phyloP scores from a whole-genome alignment of 1,284 basidiomycete genomes.

The Malassezia vespertilionis region DNA sequence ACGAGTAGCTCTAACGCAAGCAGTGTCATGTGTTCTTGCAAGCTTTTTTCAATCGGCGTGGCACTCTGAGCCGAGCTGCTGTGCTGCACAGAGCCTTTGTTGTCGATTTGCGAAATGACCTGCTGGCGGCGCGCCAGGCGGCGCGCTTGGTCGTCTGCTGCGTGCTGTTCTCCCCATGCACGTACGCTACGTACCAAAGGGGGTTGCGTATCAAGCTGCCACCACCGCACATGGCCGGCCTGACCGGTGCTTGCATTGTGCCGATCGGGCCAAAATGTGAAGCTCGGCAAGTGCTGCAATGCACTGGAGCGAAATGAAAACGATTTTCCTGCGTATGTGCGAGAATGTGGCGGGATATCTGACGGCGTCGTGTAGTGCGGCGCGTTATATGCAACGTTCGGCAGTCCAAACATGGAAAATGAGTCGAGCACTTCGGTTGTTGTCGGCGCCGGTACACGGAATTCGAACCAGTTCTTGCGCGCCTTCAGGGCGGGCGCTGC shows the following conservation, averaged over 20 bases:
- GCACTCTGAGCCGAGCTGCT: no score
- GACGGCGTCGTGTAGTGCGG: slow-evolving; percentile 66
- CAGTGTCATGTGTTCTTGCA: slow-evolving; percentile 58
- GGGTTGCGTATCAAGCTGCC: slow-evolving; percentile 37
- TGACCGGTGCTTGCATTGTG: not conserved
- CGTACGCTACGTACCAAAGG: slow-evolving; percentile 13
- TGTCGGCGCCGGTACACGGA: slow-evolving; percentile 53
- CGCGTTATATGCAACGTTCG: slow-evolving; percentile 59
- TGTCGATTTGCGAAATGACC: not conserved
- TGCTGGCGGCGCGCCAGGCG: not conserved
- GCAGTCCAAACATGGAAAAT: slow-evolving; percentile 54
- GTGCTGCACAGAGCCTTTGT: no score
- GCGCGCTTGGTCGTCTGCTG: not conserved
- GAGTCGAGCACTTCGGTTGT: slow-evolving; percentile 53
- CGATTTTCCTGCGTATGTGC: slow-evolving; percentile 69
- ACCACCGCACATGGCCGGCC: slow-evolving; percentile 46
- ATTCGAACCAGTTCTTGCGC: not conserved
- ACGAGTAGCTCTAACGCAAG: slow-evolving; percentile 68
- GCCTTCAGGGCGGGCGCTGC: not conserved
- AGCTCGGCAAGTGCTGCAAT: slow-evolving; percentile 39
- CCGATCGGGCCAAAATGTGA: slow-evolving; percentile 28
- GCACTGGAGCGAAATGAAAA: slow-evolving; percentile 57
- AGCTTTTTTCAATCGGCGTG: not conserved
- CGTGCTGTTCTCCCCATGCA: slow-evolving; percentile 1
- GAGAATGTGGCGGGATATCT: slow-evolving; percentile 61